phyloP scores from a whole-genome alignment of 2,329 filamentous ascomycete species.

The Arthrobotrys megalospora region DNA sequence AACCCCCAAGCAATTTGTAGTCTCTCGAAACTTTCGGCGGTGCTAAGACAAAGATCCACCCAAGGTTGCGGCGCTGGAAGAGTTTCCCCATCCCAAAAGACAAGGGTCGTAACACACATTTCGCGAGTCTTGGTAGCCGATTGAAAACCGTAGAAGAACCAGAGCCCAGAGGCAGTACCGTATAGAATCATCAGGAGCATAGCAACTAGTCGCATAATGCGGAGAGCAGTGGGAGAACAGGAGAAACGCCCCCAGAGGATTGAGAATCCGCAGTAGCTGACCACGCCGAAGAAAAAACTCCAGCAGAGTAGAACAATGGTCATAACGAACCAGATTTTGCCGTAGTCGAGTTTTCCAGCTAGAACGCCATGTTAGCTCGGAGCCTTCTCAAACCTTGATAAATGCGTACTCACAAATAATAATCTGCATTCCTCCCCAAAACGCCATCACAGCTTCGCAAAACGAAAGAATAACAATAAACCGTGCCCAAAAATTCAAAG shows the following conservation, averaged over 20 bases:
- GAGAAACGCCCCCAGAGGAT: conserved; percentile 54
- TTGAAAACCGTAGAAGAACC: conserved; percentile 58
- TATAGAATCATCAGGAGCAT: conserved; percentile 50
- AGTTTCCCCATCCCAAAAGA: conserved; percentile 55
- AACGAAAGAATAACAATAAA: conserved; percentile 55
- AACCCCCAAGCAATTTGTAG: conserved; percentile 54
- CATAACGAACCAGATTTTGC: conserved; percentile 49
- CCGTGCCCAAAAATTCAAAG: conserved; percentile 47
- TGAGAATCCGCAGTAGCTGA: conserved; percentile 52
- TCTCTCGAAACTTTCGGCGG: conserved; percentile 41
- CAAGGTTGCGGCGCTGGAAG: conserved; percentile 48
- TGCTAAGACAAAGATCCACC: conserved; percentile 49
- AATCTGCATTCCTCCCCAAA: conserved; percentile 57
- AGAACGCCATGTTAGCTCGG: conserved; percentile 5
- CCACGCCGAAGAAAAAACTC: conserved; percentile 33
- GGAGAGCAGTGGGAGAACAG: conserved; percentile 43
- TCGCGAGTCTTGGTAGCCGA: conserved; percentile 48
- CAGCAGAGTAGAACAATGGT: conserved; percentile 39
- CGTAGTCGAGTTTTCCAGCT: conserved; percentile 55
- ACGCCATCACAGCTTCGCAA: conserved; percentile 57
- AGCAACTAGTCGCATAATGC: conserved; percentile 38
- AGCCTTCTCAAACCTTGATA: no score
- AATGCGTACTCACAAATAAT: conserved; percentile 46
- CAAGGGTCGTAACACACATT: conserved; percentile 46
- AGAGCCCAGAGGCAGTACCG: conserved; percentile 43